These are phyloP conservation scores for Metschnikowia sp. DNA, from an alignment of 805 yeast species.

Conservation along the genomic window DNA sequence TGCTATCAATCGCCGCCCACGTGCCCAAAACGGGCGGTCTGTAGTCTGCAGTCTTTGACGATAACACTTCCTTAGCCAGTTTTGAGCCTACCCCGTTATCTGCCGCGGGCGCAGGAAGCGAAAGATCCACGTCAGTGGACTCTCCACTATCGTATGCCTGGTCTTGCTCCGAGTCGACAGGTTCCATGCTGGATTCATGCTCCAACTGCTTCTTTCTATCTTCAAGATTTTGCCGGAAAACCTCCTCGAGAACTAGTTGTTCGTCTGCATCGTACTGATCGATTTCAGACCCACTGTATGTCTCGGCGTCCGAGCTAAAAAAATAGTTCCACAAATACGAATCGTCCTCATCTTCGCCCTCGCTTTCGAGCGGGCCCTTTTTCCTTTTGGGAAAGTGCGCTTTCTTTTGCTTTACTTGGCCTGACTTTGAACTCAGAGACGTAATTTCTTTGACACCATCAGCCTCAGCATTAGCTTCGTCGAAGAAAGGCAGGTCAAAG, in stretches of 20 bases:
- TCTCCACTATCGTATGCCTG: constrained; percentile 64
- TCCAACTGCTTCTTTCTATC: constrained; percentile 13
- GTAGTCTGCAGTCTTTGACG: constrained; percentile 78
- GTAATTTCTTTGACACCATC: constrained; percentile 7
- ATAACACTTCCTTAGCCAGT: constrained; percentile 89
- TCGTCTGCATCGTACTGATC: constrained; percentile 22
- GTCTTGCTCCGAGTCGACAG: constrained; percentile 32
- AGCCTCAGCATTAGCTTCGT: constrained; percentile 10
- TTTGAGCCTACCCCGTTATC: constrained; percentile 58
- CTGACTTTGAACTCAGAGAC: constrained; percentile 7
- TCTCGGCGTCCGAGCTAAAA: constrained; percentile 45
- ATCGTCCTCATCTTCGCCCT: constrained; percentile 57
- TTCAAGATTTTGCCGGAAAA: constrained; percentile 24
- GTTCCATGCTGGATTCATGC: constrained; percentile 13
- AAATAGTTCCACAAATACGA: constrained; percentile 74
- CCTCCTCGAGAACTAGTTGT: constrained; percentile 20
- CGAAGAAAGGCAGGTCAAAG: constrained; percentile 31
- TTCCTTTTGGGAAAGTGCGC: constrained; percentile 11
- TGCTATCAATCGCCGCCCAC: constrained; percentile 75
- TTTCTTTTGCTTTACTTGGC: constrained; percentile 11
- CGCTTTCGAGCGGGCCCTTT: constrained; percentile 27
- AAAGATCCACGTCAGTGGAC: constrained; percentile 90
- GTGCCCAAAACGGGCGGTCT: constrained; percentile 92
- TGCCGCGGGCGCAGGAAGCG: constrained; percentile 66
- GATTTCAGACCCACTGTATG: constrained; percentile 24